These are phyloP conservation scores for Colletotrichum costaricense DNA, from an alignment of 2,329 filamentous ascomycete species.

Conservation along the genomic window DNA sequence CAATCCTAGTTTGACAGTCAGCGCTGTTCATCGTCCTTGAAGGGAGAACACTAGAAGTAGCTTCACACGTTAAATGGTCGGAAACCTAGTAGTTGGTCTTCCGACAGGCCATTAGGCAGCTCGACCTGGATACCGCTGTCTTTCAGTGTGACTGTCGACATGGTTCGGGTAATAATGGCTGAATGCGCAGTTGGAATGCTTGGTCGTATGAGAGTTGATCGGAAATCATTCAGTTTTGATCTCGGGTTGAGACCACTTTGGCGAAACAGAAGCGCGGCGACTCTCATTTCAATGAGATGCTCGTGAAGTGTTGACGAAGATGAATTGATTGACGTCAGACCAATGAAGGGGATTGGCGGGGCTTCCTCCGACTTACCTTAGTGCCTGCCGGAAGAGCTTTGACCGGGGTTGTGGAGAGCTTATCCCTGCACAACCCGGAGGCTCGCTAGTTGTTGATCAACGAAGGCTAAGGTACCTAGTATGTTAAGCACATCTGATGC, in stretches of 20 bases:
- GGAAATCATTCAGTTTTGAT: neutral
- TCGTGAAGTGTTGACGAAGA: slow-evolving; percentile 4
- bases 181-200: too few species aligned
- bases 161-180: slow-evolving; percentile 33
- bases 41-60: rapidly evolving
- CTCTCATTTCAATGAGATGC: neutral
- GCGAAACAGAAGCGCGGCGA: neutral
- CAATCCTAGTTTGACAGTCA: slow-evolving; percentile 53
- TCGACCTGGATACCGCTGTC: slow-evolving; percentile 53
- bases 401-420: too few species aligned
- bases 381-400: too few species aligned
- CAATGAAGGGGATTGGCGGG: neutral
- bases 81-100: slow-evolving; percentile 58
- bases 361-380: neutral
- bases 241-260: neutral
- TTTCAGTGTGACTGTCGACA: slow-evolving; percentile 55
- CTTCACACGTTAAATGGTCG: slow-evolving; percentile 59
- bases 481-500: too few species aligned
- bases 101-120: slow-evolving; percentile 56
- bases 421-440: too few species aligned
- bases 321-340: slow-evolving; percentile 25
- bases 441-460: too few species aligned
- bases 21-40: neutral
- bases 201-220: neutral
- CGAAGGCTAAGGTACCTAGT: too few species aligned